These are phyloP conservation scores for Cadophora sp. DNA, from an alignment of 2,329 filamentous ascomycete genomes.

Conservation along the genomic window DNA sequence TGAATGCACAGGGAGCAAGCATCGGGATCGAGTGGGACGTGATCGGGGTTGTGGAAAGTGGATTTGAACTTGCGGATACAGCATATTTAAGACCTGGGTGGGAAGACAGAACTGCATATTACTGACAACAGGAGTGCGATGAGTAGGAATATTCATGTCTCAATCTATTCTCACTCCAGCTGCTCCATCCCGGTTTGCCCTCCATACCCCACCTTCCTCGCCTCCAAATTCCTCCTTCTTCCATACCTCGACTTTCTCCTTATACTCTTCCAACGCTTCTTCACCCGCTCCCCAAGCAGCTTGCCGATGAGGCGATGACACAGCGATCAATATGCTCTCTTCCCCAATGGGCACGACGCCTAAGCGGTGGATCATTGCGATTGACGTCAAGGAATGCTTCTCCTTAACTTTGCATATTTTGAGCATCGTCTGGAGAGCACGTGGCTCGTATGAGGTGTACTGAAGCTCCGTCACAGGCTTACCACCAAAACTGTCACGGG, in stretches of 20 bases:
- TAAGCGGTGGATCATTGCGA: conserved; percentile 84
- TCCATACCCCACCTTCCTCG: conserved; percentile 79
- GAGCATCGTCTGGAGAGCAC: conserved; percentile 73
- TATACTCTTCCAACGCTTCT: conserved; percentile 86
- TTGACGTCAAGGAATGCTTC: conserved; percentile 71
- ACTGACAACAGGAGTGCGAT: conserved; percentile 17
- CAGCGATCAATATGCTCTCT: conserved; percentile 89
- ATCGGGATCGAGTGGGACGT: conserved; percentile 54
- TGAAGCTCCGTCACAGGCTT: conserved; percentile 76
- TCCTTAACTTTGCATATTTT: conserved; percentile 64
- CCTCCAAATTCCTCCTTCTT: conserved; percentile 88
- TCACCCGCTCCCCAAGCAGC: conserved; percentile 89
- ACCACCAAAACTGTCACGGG: conserved; percentile 74
- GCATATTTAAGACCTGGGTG: conserved; percentile 17
- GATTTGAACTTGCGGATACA: conserved; percentile 55
- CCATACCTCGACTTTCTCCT: conserved; percentile 91
- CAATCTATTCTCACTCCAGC: conserved; percentile 33
- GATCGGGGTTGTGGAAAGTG: conserved; percentile 60
- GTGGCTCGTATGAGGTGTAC: conserved; percentile 76
- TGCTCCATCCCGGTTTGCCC: conserved; percentile 81
- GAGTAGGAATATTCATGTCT: conserved; percentile 1
- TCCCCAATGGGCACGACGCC: conserved; percentile 89
- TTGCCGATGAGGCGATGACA: conserved; percentile 81
- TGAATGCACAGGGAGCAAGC: conserved; percentile 28
- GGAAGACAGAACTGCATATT: conserved; percentile 17